Percentiles rank a stretch among this genome's conserved stretches.
phyloP scores from a whole-genome alignment of 2,329 filamentous ascomycete genomes.

The Nemania sp. region DNA sequence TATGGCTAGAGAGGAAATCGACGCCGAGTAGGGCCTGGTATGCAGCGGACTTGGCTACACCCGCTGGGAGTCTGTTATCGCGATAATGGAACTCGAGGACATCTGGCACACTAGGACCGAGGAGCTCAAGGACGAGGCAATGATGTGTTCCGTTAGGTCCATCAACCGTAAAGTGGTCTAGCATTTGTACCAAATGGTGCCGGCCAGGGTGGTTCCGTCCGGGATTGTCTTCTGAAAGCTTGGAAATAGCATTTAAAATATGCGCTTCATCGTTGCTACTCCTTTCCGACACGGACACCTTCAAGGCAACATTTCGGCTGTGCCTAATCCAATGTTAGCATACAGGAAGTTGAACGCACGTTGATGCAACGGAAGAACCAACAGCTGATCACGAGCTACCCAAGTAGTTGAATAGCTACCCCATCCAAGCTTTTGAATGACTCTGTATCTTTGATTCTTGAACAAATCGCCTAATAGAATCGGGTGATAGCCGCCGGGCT shows the following conservation, averaged over 20 bases:
- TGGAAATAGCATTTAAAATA: slow-evolving; percentile 8
- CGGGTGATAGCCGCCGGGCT: slow-evolving; percentile 30
- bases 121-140: slow-evolving; percentile 19
- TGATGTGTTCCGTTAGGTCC: slow-evolving; percentile 18
- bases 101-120: slow-evolving; percentile 18
- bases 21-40: slow-evolving; percentile 10
- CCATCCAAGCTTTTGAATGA: slow-evolving; percentile 30
- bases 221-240: slow-evolving; percentile 1
- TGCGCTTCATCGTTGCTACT: neutral
- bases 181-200: slow-evolving; percentile 10
- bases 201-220: slow-evolving; percentile 11
- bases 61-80: slow-evolving; percentile 19
- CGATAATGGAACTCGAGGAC: slow-evolving; percentile 2
- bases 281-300: slow-evolving; percentile 16
- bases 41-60: slow-evolving; percentile 10
- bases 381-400: slow-evolving; percentile 8
- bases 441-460: slow-evolving; percentile 19
- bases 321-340: slow-evolving; percentile 2
- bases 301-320: slow-evolving; percentile 13
- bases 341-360: neutral
- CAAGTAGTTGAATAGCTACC: slow-evolving; percentile 27
- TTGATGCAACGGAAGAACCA: neutral
- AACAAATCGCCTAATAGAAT: slow-evolving; percentile 25
- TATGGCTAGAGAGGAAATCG: slow-evolving; percentile 10
- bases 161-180: slow-evolving; percentile 16